Evolutionary conservation across 345 rosid genomes (phyloP).

Genomic region (Brassica incana): DNA sequence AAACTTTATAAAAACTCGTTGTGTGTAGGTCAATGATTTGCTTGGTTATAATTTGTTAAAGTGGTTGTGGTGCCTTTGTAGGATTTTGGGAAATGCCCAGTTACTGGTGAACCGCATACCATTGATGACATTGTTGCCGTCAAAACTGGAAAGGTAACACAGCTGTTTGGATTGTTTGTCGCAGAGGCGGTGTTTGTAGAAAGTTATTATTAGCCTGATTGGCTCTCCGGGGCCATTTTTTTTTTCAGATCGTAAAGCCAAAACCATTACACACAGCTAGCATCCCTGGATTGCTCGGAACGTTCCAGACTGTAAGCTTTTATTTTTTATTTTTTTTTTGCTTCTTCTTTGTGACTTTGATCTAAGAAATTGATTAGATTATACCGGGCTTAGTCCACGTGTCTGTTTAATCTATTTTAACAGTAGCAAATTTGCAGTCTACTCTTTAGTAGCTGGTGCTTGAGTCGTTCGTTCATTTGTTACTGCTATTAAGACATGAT

Average conservation of each 20-base stretch:
- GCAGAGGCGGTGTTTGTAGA: background rate
- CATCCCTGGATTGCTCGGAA: constrained; percentile 94
- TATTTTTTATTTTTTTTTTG: too few relatives aligned
- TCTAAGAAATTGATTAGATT: background rate
- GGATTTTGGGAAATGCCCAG: constrained; percentile 95
- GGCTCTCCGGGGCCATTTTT: constrained; percentile 6
- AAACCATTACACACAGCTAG: constrained; percentile 86
- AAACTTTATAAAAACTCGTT: too few relatives aligned
- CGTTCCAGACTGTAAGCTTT: constrained; percentile 81
- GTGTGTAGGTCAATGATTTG: background rate
- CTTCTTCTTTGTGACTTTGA: background rate
- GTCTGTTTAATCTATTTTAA: background rate
- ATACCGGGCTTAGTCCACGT: background rate
- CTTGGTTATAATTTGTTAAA: background rate
- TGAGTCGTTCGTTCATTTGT: background rate
- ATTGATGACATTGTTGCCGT: constrained; percentile 78
- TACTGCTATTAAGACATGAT: background rate
- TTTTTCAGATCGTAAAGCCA: constrained; percentile 74
- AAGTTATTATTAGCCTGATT: constrained; percentile 5
- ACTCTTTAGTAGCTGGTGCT: background rate
- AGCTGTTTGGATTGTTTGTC: background rate
- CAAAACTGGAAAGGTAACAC: constrained; percentile 70
- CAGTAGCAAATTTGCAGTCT: background rate
- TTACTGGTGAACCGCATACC: constrained; percentile 76
- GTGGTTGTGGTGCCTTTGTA: constrained; percentile 20